Percentiles rank a stretch among this genome's conserved stretches.
These are phyloP conservation scores for Grigorovia transvaalensis DNA, from an alignment of 805 yeast genomes.

Conservation along the genomic window DNA sequence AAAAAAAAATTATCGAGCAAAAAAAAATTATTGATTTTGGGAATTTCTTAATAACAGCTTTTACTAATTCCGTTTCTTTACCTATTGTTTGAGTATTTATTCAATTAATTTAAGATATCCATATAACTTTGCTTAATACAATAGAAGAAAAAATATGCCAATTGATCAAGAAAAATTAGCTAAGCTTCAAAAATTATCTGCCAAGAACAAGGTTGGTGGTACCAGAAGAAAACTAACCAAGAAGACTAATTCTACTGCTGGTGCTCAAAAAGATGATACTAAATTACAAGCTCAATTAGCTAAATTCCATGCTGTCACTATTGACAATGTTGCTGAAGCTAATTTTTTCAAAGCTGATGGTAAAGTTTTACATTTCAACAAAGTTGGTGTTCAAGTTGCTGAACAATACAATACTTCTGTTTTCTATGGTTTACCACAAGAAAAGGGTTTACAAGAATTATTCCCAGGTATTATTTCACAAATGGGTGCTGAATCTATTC, in stretches of 20 bases:
- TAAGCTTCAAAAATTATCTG: constrained; percentile 68
- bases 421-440: constrained; percentile 90
- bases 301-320: constrained; percentile 80
- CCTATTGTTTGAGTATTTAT: no score
- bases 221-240: constrained; percentile 91
- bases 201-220: constrained; percentile 71
- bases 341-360: constrained; percentile 96
- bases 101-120: background rate
- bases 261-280: constrained; percentile 74
- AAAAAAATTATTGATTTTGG: no score
- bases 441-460: constrained; percentile 82
- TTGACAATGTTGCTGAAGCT: constrained; percentile 90
- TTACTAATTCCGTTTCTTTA: no score
- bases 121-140: background rate
- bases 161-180: constrained; percentile 92
- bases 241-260: constrained; percentile 35
- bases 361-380: constrained; percentile 87
- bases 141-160: constrained; percentile 47
- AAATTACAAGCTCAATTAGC: constrained; percentile 83
- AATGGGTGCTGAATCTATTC: constrained; percentile 91
- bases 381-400: constrained; percentile 93
- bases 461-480: constrained; percentile 92
- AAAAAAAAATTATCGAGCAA: no score
- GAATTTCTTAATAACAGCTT: no score
- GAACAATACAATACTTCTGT: constrained; percentile 85